These are phyloP conservation scores for Saposhnikovia divaricata DNA, from an alignment of 129 eudicot species.

Conservation along the genomic window DNA sequence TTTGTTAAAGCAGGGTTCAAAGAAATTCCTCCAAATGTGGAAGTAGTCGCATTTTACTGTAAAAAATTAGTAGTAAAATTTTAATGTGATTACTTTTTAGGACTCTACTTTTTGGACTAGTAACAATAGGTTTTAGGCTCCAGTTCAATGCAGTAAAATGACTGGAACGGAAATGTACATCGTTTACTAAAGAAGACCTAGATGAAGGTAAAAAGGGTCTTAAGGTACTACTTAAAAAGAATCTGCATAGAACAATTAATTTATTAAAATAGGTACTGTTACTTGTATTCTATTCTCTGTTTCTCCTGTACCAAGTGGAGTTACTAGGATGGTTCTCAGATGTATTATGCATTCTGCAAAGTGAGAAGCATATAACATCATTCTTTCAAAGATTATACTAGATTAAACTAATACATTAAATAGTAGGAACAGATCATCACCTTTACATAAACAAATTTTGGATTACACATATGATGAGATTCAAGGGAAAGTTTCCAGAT, in stretches of 20 bases:
- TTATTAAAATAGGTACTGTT: neutral
- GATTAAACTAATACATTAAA: neutral
- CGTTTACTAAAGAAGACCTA: neutral
- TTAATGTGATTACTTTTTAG: neutral
- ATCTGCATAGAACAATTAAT: neutral
- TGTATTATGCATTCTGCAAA: neutral
- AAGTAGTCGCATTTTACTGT: neutral
- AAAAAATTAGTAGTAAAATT: neutral
- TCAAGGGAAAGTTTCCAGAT: neutral
- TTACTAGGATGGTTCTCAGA: neutral
- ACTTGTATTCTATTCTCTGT: neutral
- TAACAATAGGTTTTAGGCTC: neutral
- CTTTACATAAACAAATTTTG: neutral
- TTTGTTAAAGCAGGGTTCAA: neutral
- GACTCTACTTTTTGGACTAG: neutral
- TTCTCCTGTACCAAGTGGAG: neutral
- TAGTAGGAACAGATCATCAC: neutral
- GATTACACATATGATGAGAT: neutral
- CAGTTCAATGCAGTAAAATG: too few relatives aligned
- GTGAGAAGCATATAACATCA: neutral
- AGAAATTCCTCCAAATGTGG: neutral
- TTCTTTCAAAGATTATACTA: neutral
- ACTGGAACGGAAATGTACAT: neutral
- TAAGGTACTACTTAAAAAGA: neutral
- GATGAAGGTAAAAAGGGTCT: neutral